Evolutionary conservation across 2,329 filamentous ascomycete species (phyloP).

Genomic region (Eutypella sp.): DNA sequence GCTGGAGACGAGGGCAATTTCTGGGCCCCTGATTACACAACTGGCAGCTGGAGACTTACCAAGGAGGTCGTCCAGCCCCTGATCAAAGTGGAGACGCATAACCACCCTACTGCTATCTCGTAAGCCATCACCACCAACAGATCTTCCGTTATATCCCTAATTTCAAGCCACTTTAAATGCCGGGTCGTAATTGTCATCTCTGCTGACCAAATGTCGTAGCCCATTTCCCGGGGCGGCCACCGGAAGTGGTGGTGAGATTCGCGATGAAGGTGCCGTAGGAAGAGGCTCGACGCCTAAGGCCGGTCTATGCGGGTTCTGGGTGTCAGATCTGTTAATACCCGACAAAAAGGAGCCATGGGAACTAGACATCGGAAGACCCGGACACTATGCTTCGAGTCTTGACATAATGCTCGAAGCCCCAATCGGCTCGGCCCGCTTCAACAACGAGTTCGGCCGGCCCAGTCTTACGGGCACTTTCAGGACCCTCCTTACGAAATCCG

Average conservation of each 20-base stretch:
- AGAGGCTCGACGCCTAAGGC: conserved; percentile 90
- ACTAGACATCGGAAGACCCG: conserved; percentile 79
- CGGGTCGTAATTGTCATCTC: not conserved
- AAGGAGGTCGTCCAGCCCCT: conserved; percentile 85
- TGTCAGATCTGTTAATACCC: conserved; percentile 89
- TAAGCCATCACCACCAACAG: no score
- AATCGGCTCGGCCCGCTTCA: conserved; percentile 91
- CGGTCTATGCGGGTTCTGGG: conserved; percentile 87
- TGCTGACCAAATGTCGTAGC: not conserved
- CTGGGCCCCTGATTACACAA: conserved; percentile 84
- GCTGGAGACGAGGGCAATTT: conserved; percentile 66
- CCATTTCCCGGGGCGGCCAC: conserved; percentile 76
- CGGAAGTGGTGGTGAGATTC: conserved; percentile 90
- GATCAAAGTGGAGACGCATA: conserved; percentile 95
- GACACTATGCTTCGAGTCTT: conserved; percentile 86
- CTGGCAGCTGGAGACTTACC: conserved; percentile 80
- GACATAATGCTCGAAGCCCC: conserved; percentile 98
- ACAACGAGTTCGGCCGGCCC: conserved; percentile 91
- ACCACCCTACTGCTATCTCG: conserved; percentile 93
- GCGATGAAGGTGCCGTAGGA: conserved; percentile 87
- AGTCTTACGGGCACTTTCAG: conserved; percentile 87
- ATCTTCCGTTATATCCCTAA: no score
- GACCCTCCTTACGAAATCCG: conserved; percentile 66
- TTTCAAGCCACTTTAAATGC: not conserved
- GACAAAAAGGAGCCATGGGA: conserved; percentile 84